These are phyloP conservation scores for Trichophaea hybrida DNA, from an alignment of 2,329 filamentous ascomycete species.

Conservation along the genomic window DNA sequence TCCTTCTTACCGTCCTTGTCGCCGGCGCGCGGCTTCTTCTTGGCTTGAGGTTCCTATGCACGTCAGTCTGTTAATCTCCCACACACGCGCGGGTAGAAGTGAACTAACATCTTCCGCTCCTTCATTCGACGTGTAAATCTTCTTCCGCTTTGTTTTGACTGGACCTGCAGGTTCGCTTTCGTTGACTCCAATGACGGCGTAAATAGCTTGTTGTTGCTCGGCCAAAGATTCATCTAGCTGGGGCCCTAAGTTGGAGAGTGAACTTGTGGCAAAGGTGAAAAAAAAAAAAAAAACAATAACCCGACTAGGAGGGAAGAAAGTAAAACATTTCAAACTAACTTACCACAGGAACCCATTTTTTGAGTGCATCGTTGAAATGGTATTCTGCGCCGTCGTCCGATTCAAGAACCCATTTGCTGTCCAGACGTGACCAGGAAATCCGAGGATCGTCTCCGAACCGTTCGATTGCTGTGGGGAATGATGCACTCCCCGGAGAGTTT, in stretches of 20 bases:
- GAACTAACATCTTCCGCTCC: constrained; percentile 23
- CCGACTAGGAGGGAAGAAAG: constrained; percentile 18
- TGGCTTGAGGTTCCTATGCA: not conserved
- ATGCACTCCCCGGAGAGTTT: too few relatives aligned
- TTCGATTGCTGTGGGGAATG: constrained; percentile 46
- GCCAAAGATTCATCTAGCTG: constrained; percentile 23
- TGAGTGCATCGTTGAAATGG: constrained; percentile 58
- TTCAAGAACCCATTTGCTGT: constrained; percentile 70
- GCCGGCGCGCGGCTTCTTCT: constrained; percentile 30
- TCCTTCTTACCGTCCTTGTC: constrained; percentile 25
- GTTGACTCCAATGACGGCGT: constrained; percentile 45
- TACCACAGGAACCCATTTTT: constrained; percentile 60
- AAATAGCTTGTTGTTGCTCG: constrained; percentile 47
- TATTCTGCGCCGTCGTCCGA: constrained; percentile 73
- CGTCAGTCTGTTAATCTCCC: not conserved
- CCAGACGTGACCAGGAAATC: constrained; percentile 72
- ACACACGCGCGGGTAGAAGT: not conserved
- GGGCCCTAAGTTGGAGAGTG: constrained; percentile 1
- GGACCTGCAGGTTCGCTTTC: constrained; percentile 36
- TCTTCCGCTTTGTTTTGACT: constrained; percentile 41
- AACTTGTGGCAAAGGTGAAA: not conserved
- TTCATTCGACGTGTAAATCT: constrained; percentile 31
- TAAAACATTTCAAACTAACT: constrained; percentile 22
- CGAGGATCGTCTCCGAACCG: constrained; percentile 66
- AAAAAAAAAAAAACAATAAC: not conserved